phyloP scores from a whole-genome alignment of 768 basidiomycete genomes.

The Naganishia vaughanmartiniae region DNA sequence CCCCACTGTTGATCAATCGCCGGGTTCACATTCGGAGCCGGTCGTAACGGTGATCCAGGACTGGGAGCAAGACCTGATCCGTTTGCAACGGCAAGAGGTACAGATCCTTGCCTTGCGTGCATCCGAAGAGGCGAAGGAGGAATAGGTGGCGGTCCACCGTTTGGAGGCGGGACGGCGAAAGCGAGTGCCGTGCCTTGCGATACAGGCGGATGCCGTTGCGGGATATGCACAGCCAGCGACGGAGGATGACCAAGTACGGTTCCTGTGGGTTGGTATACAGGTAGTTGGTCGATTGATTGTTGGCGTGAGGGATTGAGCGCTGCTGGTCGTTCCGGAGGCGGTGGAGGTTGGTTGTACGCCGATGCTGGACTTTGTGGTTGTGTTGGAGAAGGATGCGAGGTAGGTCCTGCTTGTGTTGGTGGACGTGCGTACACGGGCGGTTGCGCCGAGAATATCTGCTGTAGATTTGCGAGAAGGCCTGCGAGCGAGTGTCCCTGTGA shows the following conservation, averaged over 20 bases:
- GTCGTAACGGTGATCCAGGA: conserved; percentile 12
- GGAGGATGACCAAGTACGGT: not conserved
- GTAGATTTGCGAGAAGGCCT: conserved; percentile 71
- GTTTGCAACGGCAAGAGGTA: not conserved
- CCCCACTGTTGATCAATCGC: not conserved
- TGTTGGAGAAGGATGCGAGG: not conserved
- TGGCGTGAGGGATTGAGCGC: not conserved
- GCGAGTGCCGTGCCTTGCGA: not conserved
- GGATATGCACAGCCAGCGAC: not conserved
- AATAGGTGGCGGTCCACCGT: conserved; percentile 25
- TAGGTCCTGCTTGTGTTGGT: conserved; percentile 20
- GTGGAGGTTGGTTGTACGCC: conserved; percentile 27
- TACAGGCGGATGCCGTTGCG: not conserved
- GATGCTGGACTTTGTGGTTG: not conserved
- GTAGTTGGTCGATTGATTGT: conserved; percentile 10
- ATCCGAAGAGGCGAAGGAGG: conserved; percentile 20
- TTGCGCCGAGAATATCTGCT: conserved; percentile 73
- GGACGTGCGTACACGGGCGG: conserved; percentile 91
- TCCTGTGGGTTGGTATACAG: conserved; percentile 17
- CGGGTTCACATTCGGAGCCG: not conserved
- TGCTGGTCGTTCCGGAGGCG: not conserved
- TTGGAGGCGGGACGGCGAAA: not conserved
- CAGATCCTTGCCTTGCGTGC: conserved; percentile 8
- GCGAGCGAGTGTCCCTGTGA: conserved; percentile 72
- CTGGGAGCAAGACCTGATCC: not conserved